These are phyloP conservation scores for Graphiopsis chlorocephala DNA, from an alignment of 2,329 filamentous ascomycete species.

Conservation along the genomic window DNA sequence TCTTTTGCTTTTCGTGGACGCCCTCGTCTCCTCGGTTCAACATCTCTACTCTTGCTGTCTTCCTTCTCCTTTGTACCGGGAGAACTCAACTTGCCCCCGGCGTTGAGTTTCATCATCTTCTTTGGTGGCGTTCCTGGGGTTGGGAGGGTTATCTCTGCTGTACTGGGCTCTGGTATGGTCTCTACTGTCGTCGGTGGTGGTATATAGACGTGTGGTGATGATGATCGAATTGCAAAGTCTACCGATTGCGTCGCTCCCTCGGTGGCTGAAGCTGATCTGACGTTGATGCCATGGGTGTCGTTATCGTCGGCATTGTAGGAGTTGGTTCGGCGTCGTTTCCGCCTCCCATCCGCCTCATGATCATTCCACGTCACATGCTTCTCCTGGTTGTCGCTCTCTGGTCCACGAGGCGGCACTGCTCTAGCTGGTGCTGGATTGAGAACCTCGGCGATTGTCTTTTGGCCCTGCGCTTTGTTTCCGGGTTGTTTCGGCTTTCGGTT, in stretches of 20 bases:
- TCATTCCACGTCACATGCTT: slow-evolving; percentile 13
- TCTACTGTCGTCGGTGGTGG: slow-evolving; percentile 16
- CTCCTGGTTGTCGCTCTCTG: neutral
- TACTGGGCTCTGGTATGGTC: neutral
- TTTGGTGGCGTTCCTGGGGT: slow-evolving; percentile 29
- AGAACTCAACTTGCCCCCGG: slow-evolving; percentile 46
- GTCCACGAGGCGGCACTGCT: neutral
- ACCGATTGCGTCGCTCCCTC: neutral
- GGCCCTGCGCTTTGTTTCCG: slow-evolving; percentile 19
- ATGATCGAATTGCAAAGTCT: neutral
- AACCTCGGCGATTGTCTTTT: slow-evolving; percentile 30
- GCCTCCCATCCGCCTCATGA: slow-evolving; percentile 32
- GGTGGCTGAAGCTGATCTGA: neutral
- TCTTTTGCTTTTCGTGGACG: slow-evolving; percentile 30
- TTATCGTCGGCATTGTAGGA: slow-evolving; percentile 20
- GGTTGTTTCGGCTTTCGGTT: neutral
- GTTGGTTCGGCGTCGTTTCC: slow-evolving; percentile 40
- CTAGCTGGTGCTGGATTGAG: slow-evolving; percentile 20
- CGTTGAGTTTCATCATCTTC: slow-evolving; percentile 41
- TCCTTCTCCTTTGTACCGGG: slow-evolving; percentile 31
- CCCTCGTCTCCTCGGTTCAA: slow-evolving; percentile 27
- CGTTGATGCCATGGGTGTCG: neutral
- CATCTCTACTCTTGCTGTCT: slow-evolving; percentile 19
- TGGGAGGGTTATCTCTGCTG: slow-evolving; percentile 15
- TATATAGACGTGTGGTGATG: slow-evolving; percentile 2